phyloP scores from a whole-genome alignment of 2,329 filamentous ascomycete species.

The Sarocladiaceae sp. region DNA sequence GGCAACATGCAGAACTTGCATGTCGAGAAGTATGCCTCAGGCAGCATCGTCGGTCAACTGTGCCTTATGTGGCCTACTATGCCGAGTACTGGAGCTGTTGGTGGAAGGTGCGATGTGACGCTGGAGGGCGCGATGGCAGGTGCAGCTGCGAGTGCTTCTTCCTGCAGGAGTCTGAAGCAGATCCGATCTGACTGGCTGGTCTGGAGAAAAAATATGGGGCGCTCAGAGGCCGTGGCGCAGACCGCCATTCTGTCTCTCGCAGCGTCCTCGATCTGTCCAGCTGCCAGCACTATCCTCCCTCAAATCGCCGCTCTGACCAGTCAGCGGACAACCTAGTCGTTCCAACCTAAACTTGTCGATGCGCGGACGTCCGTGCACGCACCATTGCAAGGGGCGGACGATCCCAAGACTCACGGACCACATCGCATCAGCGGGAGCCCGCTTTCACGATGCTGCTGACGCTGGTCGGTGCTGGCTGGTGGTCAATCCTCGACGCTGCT shows the following conservation, averaged over 20 bases:
- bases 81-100: not conserved
- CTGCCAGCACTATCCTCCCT: not conserved
- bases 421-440: not conserved
- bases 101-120: slow-evolving; percentile 1
- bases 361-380: not conserved
- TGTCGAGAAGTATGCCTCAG: not conserved
- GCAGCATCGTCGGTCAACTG: not conserved
- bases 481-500: not conserved
- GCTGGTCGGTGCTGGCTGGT: not conserved
- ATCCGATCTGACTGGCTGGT: not conserved
- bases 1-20: not conserved
- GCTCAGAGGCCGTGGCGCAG: not conserved
- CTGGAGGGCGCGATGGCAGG: not conserved
- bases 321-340: not conserved
- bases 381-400: slow-evolving; percentile 1
- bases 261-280: not conserved
- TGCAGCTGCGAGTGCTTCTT: not conserved
- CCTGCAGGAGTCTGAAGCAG: not conserved
- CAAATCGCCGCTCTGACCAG: not conserved
- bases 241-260: not conserved
- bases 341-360: not conserved
- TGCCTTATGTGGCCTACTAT: too few species aligned
- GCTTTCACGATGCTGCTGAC: not conserved
- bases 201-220: not conserved
- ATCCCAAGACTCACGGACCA: slow-evolving; percentile 4